phyloP scores from a whole-genome alignment of 306 rosid genomes.

The Vigna angularis region DNA sequence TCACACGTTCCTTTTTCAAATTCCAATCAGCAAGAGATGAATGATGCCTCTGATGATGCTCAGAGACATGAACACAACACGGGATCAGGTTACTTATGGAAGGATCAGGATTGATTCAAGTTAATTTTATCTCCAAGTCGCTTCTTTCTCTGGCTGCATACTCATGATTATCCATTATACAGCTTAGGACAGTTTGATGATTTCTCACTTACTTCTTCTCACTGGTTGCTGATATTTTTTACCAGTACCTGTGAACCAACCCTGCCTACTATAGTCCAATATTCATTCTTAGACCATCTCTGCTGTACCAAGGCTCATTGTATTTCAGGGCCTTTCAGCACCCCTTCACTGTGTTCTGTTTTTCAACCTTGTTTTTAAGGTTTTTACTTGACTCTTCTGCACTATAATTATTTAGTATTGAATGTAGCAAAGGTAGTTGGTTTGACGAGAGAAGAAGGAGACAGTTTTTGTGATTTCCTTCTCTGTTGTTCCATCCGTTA shows the following conservation, averaged over 20 bases:
- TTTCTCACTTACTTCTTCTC: neutral
- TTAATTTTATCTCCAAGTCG: neutral
- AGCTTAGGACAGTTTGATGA: conserved; percentile 1
- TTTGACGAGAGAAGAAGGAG: conserved; percentile 58
- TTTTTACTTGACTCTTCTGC: neutral
- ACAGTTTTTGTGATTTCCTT: conserved; percentile 62
- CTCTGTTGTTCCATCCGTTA: conserved; percentile 40
- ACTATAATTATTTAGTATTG: neutral
- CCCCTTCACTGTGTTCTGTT: conserved; percentile 8
- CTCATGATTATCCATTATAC: neutral
- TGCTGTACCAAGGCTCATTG: conserved; percentile 51
- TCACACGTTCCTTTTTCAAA: conserved; percentile 58
- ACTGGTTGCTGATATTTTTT: conserved; percentile 57
- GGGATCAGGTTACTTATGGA: conserved; percentile 59
- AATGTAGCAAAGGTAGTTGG: conserved; percentile 38
- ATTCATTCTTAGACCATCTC: conserved; percentile 25
- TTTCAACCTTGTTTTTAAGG: neutral
- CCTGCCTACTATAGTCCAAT: neutral
- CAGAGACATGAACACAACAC: conserved; percentile 52
- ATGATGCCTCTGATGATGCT: conserved; percentile 28
- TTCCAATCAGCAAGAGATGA: conserved; percentile 49
- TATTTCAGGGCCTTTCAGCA: conserved; percentile 53
- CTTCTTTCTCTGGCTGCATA: neutral
- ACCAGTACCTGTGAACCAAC: conserved; percentile 58
- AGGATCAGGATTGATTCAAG: conserved; percentile 58